phyloP scores from a whole-genome alignment of 2,329 filamentous ascomycete genomes.

The Colletotrichum gloeosporioides region DNA sequence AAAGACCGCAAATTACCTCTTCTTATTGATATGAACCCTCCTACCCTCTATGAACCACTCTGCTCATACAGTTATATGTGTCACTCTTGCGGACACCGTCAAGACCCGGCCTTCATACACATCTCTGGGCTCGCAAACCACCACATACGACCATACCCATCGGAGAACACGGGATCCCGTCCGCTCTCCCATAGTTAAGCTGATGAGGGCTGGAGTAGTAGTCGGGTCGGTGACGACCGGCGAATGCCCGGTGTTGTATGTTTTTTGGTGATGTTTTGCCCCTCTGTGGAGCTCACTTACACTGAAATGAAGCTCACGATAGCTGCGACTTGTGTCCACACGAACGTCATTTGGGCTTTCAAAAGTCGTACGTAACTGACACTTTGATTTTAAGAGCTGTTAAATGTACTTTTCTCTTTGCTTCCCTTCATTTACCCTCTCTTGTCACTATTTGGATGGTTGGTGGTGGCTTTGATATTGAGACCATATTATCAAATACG shows the following conservation, averaged over 20 bases:
- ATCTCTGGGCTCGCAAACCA: fast-evolving
- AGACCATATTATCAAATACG: background rate
- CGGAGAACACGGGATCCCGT: slow-evolving; percentile 13
- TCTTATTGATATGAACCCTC: fast-evolving
- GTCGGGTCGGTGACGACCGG: slow-evolving; percentile 15
- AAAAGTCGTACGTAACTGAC: background rate
- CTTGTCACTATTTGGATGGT: background rate
- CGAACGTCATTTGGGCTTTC: background rate
- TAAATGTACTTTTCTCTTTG: background rate
- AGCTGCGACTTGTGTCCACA: background rate
- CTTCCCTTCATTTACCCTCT: background rate
- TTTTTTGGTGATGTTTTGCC: background rate
- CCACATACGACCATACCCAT: slow-evolving; percentile 12
- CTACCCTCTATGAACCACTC: background rate
- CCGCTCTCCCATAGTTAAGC: slow-evolving; percentile 11
- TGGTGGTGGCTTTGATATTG: background rate
- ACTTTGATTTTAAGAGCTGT: background rate
- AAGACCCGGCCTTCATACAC: background rate
- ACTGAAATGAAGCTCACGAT: background rate
- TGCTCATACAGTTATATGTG: background rate
- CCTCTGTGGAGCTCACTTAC: background rate
- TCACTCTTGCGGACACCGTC: background rate
- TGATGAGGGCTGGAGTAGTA: slow-evolving; percentile 1
- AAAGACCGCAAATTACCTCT: background rate
- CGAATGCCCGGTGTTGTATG: slow-evolving; percentile 14